These are phyloP conservation scores for Cryptococcus sp. DNA, from an alignment of 1,284 basidiomycete genomes.

Conservation along the genomic window DNA sequence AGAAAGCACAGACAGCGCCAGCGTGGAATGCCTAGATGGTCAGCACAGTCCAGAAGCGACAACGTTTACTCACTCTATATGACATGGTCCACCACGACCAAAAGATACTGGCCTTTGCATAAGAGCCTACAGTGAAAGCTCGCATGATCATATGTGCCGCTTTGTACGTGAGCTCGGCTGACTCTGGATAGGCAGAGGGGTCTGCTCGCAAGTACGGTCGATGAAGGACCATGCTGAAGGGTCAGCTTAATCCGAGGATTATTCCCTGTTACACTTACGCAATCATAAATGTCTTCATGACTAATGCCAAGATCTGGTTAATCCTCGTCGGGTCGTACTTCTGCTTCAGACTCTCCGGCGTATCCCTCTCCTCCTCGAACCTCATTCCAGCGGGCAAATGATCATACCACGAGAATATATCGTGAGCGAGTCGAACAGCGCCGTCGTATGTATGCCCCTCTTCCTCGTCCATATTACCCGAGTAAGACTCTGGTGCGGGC, in stretches of 20 bases:
- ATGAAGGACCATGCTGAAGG: constrained; percentile 40
- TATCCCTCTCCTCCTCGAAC: constrained; percentile 36
- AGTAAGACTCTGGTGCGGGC: constrained; percentile 14
- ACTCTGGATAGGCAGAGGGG: constrained; percentile 43
- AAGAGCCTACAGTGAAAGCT: constrained; percentile 36
- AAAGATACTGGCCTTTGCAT: constrained; percentile 34
- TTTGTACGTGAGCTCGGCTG: constrained; percentile 35
- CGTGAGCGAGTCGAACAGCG: constrained; percentile 40
- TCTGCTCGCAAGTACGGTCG: constrained; percentile 46
- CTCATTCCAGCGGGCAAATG: constrained; percentile 38
- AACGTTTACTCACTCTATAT: constrained; percentile 28
- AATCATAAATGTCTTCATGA: constrained; percentile 46
- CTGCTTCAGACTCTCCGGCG: constrained; percentile 18
- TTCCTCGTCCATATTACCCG: constrained; percentile 5
- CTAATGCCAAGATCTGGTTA: constrained; percentile 42
- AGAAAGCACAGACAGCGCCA: constrained; percentile 44
- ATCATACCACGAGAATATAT: constrained; percentile 43
- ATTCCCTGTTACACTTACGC: constrained; percentile 20
- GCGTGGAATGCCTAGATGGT: constrained; percentile 43
- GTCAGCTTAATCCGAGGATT: not conserved
- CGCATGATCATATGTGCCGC: constrained; percentile 39
- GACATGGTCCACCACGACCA: constrained; percentile 48
- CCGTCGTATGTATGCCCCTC: constrained; percentile 41
- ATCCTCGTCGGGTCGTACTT: constrained; percentile 20
- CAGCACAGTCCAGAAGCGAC: not conserved